Evolutionary conservation across 257 asterid genomes (phyloP).

Genomic region (Haberlea rhodopensis): DNA sequence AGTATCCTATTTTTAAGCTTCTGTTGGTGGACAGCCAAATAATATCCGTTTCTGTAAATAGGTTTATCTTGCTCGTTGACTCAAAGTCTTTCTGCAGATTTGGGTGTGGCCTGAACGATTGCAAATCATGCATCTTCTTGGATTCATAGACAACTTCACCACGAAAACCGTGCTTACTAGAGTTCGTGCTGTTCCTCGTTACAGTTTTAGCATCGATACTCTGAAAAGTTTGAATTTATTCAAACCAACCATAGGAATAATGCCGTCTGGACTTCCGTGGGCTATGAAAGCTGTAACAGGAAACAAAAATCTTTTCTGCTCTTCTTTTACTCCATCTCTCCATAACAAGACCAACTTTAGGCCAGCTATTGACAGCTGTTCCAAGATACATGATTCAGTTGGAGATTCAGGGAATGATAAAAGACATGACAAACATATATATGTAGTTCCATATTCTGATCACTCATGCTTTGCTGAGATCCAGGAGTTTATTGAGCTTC

Average conservation of each 20-base stretch:
- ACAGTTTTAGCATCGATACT: no score
- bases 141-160: slow-evolving; percentile 58
- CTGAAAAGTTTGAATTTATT: no score
- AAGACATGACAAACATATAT: slow-evolving; percentile 43
- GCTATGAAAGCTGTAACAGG: no score
- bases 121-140: slow-evolving; percentile 83
- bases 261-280: no score
- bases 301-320: no score
- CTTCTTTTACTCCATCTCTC: no score
- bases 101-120: slow-evolving; percentile 98
- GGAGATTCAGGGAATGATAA: slow-evolving; percentile 28
- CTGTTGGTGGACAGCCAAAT: background rate
- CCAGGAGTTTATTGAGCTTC: slow-evolving; percentile 66
- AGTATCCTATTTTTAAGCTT: background rate
- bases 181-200: slow-evolving; percentile 90
- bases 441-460: slow-evolving; percentile 68
- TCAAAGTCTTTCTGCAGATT: slow-evolving; percentile 51
- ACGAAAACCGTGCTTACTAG: slow-evolving; percentile 76
- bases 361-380: slow-evolving; percentile 8
- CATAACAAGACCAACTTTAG: no score
- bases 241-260: no score
- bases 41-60: background rate
- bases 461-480: slow-evolving; percentile 86
- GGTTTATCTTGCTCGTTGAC: slow-evolving; percentile 4
- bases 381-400: slow-evolving; percentile 27